These are phyloP conservation scores for Tuctoria greenei DNA, from an alignment of 176 grass and related monocot genomes.

Conservation along the genomic window DNA sequence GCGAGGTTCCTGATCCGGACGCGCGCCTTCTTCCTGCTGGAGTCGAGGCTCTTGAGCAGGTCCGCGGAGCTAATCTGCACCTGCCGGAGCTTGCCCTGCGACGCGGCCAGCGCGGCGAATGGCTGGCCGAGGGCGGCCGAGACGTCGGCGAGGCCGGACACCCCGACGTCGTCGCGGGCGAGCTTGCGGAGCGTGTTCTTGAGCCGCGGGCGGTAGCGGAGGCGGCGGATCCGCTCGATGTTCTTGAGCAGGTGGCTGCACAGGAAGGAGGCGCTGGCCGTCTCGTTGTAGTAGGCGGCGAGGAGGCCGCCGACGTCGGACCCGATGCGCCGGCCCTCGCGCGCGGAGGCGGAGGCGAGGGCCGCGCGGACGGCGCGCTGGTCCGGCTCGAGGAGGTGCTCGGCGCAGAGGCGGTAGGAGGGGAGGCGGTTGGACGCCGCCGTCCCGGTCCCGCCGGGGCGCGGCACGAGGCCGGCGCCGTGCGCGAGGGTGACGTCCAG, in stretches of 20 bases:
- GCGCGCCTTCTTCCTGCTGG: conserved; percentile 56
- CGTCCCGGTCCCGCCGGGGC: neutral
- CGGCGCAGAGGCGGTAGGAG: conserved; percentile 67
- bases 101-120: conserved; percentile 49
- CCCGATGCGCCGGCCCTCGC: conserved; percentile 1
- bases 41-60: conserved; percentile 63
- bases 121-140: conserved; percentile 49
- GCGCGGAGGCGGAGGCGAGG: conserved; percentile 35
- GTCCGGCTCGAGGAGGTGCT: conserved; percentile 89
- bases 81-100: conserved; percentile 53
- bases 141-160: conserved; percentile 45
- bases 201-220: conserved; percentile 72
- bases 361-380: conserved; percentile 54
- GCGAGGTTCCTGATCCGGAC: conserved; percentile 53
- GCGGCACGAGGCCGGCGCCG: conserved; percentile 59
- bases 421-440: conserved; percentile 51
- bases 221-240: conserved; percentile 72
- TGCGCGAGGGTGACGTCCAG: conserved; percentile 78
- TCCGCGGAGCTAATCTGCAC: conserved; percentile 50
- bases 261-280: conserved; percentile 64
- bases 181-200: conserved; percentile 66
- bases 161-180: conserved; percentile 33
- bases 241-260: conserved; percentile 76
- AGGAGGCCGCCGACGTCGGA: conserved; percentile 48
- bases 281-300: conserved; percentile 71